Evolutionary conservation across 2,329 filamentous ascomycete species (phyloP).

Genomic region (Allantophomopsis lycopodina): DNA sequence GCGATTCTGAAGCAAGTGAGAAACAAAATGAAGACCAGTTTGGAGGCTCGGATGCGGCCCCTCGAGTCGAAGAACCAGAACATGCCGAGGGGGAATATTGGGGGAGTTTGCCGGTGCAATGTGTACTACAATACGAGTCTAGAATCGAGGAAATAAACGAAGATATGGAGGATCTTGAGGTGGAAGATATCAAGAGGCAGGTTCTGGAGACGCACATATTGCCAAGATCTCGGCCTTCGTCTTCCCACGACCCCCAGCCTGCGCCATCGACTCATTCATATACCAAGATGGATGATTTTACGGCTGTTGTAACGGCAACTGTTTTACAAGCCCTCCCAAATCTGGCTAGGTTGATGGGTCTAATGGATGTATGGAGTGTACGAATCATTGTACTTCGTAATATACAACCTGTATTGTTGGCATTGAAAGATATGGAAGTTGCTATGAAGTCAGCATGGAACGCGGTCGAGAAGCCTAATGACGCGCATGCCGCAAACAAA

Average conservation of each 20-base stretch:
- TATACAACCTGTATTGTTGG: slow-evolving; percentile 53
- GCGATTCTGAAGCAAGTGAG: slow-evolving; percentile 5
- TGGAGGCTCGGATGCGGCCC: slow-evolving; percentile 7
- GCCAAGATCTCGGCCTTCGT: slow-evolving; percentile 38
- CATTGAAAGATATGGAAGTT: slow-evolving; percentile 51
- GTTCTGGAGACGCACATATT: slow-evolving; percentile 71
- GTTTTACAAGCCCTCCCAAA: slow-evolving; percentile 80
- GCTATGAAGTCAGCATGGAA: slow-evolving; percentile 56
- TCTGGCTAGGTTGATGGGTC: slow-evolving; percentile 55
- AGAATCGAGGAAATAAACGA: slow-evolving; percentile 62
- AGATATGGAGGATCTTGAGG: slow-evolving; percentile 54
- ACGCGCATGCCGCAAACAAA: slow-evolving; percentile 7
- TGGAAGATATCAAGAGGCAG: slow-evolving; percentile 82
- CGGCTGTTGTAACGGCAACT: slow-evolving; percentile 79
- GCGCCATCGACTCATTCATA: slow-evolving; percentile 31
- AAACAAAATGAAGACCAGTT: slow-evolving; percentile 3
- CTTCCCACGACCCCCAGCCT: slow-evolving; percentile 23
- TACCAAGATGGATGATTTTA: slow-evolving; percentile 73
- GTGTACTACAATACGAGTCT: slow-evolving; percentile 55
- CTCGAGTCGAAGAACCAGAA: background rate
- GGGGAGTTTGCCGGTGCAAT: slow-evolving; percentile 53
- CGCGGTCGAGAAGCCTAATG: slow-evolving; percentile 21
- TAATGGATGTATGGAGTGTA: slow-evolving; percentile 68
- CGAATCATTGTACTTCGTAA: slow-evolving; percentile 63
- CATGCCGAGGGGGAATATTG: slow-evolving; percentile 29